Base-by-base conservation (phyloP, 2,329 filamentous ascomycete genomes). In the Capronia epimyces region DNA sequence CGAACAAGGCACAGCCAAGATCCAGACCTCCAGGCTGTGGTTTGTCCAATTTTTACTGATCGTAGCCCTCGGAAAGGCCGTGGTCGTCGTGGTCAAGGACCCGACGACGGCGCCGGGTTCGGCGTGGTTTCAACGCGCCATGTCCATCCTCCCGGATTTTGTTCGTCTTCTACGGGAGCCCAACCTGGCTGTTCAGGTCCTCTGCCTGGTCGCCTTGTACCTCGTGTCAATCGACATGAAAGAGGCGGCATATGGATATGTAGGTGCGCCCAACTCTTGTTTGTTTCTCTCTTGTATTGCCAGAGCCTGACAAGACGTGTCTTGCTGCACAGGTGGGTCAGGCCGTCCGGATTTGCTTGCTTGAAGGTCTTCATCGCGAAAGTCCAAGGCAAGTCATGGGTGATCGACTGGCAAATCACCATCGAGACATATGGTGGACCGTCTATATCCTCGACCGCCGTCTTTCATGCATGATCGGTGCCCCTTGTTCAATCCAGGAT, bases 1-100 rank as follows among this genome's bases (percentile, higher is more conserved):
- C 54, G 62, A 67, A 1, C 62, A 65, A 16, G 61, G 62, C 2
- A 64, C 62, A 39, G 65, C 58, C 12, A 58, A 63, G 27, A 55
- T 54, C 2, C 58, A 59, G 16, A 53, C 62, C 16, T 63, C 60
- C 2, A 62, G 64, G 12, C 60, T 80, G 1, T 79, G 75, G 67
- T 78, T 76, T 49, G 71, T 76, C 15, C 76, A 80, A 46, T 78
- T 75, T n/a, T 63, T 79, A 2, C 64, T 79, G 0, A 68, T 80
- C 8, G 63, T 80, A 2, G 77, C 77, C 0, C 77, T 80, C 51
- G 77, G 77, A 1, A 80, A 80, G 55, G 75, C 73, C 0, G 75
- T 81, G 21, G 67, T 74, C 0, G 69, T 71, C 27, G 67, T 67
- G 29, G 60, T 69, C 15, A 63, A 62, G 2, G 64, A 66, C 3